Conservation (phyloP, 2,329 filamentous ascomycete species). For the Helotiales sp. region DNA sequence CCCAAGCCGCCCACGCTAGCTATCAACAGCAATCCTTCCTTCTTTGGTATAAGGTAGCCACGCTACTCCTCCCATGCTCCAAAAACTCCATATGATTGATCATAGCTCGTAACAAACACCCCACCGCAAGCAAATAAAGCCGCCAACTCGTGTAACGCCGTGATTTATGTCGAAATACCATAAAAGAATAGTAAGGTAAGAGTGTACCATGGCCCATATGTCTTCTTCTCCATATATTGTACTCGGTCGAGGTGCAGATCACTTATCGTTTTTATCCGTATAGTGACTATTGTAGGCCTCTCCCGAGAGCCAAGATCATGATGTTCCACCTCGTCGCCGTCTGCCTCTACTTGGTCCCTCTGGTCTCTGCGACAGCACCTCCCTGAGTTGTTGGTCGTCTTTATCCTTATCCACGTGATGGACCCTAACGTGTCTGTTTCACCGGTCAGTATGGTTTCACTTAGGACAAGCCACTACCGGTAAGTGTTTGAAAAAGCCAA, state of each 20-base stretch:
- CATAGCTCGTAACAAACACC: conserved; percentile 10
- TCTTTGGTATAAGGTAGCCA: conserved; percentile 19
- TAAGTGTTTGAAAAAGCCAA: not conserved
- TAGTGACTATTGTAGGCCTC: not conserved
- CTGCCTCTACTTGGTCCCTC: conserved; percentile 82
- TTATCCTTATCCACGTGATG: conserved; percentile 90
- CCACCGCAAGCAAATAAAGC: not conserved
- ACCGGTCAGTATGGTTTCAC: not conserved
- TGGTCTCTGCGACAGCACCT: conserved; percentile 81
- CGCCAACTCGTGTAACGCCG: conserved; percentile 4
- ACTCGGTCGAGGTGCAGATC: not conserved
- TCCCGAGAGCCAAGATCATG: conserved; percentile 17
- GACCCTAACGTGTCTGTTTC: conserved; percentile 78
- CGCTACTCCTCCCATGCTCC: conserved; percentile 10
- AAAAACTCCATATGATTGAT: conserved; percentile 17
- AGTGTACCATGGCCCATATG: not conserved
- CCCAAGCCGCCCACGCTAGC: conserved; percentile 7
- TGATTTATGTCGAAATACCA: conserved; percentile 1
- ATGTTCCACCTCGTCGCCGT: conserved; percentile 52
- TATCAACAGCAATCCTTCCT: conserved; percentile 7
- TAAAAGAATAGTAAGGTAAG: not conserved
- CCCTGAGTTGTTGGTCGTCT: conserved; percentile 77
- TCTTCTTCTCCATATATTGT: not conserved
- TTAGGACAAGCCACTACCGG: not conserved
- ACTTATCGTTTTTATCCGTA: not conserved